A percentile compares a stretch with the other conserved stretches of the same genome.
Conservation (phyloP, 2,329 filamentous ascomycete genomes). For the Fusarium odoratissimum region DNA sequence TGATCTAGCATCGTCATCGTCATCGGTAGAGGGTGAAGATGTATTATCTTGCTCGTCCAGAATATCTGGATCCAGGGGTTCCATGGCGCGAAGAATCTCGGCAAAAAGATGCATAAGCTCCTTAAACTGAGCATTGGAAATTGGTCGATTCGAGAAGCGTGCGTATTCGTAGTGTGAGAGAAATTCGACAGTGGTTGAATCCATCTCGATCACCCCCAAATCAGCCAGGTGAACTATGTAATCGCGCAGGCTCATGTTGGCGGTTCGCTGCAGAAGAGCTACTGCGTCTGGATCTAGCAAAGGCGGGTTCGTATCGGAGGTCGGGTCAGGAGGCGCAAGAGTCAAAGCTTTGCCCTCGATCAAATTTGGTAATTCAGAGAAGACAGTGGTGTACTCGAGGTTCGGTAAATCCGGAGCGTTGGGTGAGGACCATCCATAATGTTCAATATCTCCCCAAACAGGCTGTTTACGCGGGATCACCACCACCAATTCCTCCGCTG, state of each 20-base stretch:
- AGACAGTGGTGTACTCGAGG: conserved; percentile 84
- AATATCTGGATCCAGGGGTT: conserved; percentile 66
- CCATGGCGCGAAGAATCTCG: conserved; percentile 81
- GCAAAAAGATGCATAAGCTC: conserved; percentile 87
- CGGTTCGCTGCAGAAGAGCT: conserved; percentile 75
- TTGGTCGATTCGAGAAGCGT: conserved; percentile 78
- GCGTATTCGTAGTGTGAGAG: conserved; percentile 83
- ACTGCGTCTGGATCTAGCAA: conserved; percentile 75
- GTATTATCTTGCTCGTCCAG: conserved; percentile 52
- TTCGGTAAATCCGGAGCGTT: conserved; percentile 78
- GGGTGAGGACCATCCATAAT: conserved; percentile 90
- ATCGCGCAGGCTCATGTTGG: conserved; percentile 79
- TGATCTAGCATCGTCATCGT: conserved; percentile 58
- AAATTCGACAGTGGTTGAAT: conserved; percentile 68
- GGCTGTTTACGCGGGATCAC: conserved; percentile 63
- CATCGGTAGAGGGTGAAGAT: conserved; percentile 53
- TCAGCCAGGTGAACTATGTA: conserved; percentile 79
- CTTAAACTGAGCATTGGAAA: conserved; percentile 79
- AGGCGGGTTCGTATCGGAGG: conserved; percentile 53
- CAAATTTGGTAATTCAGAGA: conserved; percentile 86
- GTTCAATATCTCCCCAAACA: conserved; percentile 85
- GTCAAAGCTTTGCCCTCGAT: conserved; percentile 95
- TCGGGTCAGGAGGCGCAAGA: conserved; percentile 71
- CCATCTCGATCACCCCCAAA: conserved; percentile 69
- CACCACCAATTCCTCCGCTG: conserved; percentile 55